Conservation (phyloP, 2,329 filamentous ascomycete genomes). For the Teratosphaeria pseudoeucalypti region DNA sequence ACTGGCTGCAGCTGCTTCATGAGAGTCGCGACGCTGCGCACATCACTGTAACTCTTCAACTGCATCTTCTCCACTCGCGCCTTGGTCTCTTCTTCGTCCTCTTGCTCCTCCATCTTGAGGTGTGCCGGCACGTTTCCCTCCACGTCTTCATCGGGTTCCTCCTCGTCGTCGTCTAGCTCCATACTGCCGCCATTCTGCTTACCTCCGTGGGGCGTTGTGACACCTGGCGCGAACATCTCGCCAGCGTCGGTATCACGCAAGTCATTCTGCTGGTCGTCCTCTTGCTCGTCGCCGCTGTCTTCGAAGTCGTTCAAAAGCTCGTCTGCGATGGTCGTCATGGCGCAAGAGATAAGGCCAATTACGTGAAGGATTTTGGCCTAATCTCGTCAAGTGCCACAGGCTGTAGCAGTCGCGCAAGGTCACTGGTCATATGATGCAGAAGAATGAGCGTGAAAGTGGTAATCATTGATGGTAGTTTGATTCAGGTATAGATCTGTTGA, state of each 20-base stretch:
- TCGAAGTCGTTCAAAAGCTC: constrained; percentile 88
- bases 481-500: background rate
- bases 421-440: background rate
- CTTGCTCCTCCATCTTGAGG: constrained; percentile 39
- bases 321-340: constrained; percentile 83
- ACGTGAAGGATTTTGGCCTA: background rate
- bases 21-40: constrained; percentile 66
- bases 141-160: constrained; percentile 10
- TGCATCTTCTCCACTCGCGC: constrained; percentile 76
- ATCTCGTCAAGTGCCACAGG: background rate
- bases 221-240: constrained; percentile 1
- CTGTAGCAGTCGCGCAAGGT: background rate
- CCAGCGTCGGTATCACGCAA: background rate
- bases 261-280: constrained; percentile 14
- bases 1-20: constrained; percentile 75
- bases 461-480: background rate
- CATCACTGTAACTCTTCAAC: constrained; percentile 61
- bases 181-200: constrained; percentile 6
- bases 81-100: constrained; percentile 61
- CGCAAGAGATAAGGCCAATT: constrained; percentile 6
- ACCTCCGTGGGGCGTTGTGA: background rate
- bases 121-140: constrained; percentile 22
- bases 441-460: background rate
- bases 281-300: constrained; percentile 64
- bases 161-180: constrained; percentile 13